Evolutionary conservation across 2,329 filamentous ascomycete genomes (phyloP).

Genomic region (Orbilia blumenaviensis): DNA sequence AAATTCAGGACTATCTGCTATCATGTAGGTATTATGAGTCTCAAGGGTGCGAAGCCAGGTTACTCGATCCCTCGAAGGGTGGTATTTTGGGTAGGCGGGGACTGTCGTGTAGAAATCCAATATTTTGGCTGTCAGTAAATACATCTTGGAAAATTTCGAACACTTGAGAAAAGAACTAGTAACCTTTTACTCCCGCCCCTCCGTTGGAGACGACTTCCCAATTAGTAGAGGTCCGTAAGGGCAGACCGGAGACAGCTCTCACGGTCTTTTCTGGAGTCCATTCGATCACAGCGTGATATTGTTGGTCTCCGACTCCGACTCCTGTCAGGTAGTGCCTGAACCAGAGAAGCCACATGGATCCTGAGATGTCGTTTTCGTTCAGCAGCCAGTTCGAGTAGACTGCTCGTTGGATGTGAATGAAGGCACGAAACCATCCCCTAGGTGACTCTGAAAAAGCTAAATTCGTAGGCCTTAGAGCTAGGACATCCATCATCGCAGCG

Average conservation of each 20-base stretch:
- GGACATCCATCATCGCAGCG: conserved; percentile 52
- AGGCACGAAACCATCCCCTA: conserved; percentile 50
- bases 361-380: conserved; percentile 48
- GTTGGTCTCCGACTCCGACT: conserved; percentile 48
- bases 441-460: conserved; percentile 53
- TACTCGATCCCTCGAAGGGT: conserved; percentile 48
- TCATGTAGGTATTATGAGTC: conserved; percentile 49
- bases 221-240: conserved; percentile 42
- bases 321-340: conserved; percentile 49
- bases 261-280: conserved; percentile 48
- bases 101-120: conserved; percentile 5
- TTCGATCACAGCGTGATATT: conserved; percentile 48
- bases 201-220: conserved; percentile 51
- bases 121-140: not conserved
- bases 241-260: conserved; percentile 46
- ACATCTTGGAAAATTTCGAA: not conserved
- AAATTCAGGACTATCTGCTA: conserved; percentile 49
- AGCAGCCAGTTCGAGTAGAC: conserved; percentile 52
- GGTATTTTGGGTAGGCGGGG: conserved; percentile 47
- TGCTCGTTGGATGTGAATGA: conserved; percentile 41
- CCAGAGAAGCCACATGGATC: conserved; percentile 51
- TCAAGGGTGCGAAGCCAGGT: conserved; percentile 51
- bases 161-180: not conserved
- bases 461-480: conserved; percentile 47
- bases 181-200: conserved; percentile 47